Evolutionary conservation across 2,329 filamentous ascomycete genomes (phyloP).

Genomic region (Colletotrichum australisinense): DNA sequence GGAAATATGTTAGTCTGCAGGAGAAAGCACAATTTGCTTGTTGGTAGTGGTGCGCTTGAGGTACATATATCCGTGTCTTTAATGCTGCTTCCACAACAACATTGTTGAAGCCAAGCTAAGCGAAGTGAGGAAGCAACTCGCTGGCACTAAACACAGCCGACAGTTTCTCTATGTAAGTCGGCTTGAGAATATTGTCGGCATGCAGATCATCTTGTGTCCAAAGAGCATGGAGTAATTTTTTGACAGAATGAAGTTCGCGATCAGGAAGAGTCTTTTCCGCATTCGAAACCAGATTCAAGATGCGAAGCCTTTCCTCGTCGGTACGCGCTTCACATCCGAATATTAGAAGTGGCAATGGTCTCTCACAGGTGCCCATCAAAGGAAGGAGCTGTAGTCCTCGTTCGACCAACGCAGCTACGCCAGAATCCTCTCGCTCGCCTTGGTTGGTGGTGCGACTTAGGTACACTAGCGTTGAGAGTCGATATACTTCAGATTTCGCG

Average conservation of each 20-base stretch:
- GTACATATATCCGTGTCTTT: too few species aligned
- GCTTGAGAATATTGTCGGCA: conserved; percentile 15
- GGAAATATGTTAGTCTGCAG: too few species aligned
- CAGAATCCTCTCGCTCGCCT: background rate
- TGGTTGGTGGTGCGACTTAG: background rate
- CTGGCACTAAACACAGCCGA: conserved; percentile 33
- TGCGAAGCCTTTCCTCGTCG: conserved; percentile 35
- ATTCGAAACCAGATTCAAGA: conserved; percentile 42
- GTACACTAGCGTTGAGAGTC: background rate
- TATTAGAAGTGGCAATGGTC: conserved; percentile 40
- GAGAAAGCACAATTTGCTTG: too few species aligned
- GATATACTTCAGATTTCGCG: background rate
- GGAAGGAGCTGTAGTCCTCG: background rate
- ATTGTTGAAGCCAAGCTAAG: conserved; percentile 29
- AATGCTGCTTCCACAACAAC: too few species aligned
- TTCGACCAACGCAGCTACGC: background rate
- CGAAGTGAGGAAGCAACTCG: conserved; percentile 41
- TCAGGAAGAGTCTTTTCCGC: conserved; percentile 37
- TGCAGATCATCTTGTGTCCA: conserved; percentile 50
- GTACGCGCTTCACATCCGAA: conserved; percentile 41
- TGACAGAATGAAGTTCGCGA: conserved; percentile 38
- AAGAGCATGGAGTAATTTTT: conserved; percentile 41
- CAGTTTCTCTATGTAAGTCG: conserved; percentile 33
- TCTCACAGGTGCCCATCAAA: conserved; percentile 28
- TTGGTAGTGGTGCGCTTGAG: too few species aligned